Conservation (phyloP, 208 protist genomes). For the Leptomonas seymouri region DNA sequence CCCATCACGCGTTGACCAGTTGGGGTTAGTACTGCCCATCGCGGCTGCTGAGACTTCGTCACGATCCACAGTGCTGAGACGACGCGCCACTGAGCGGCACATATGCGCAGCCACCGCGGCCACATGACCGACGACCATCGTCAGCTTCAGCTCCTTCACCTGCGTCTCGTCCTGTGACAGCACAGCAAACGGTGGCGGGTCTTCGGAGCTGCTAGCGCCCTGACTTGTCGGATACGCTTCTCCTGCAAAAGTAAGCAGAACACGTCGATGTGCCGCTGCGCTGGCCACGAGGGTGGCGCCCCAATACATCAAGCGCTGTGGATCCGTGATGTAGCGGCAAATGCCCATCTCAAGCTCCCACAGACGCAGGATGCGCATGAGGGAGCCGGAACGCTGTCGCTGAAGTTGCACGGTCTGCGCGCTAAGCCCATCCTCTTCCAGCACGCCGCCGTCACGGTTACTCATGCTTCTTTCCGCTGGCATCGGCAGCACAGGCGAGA, state of each 20-base stretch:
- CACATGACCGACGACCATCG: conserved; percentile 20
- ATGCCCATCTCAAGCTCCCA: conserved; percentile 27
- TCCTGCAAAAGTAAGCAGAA: conserved; percentile 9
- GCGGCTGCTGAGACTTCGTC: background rate
- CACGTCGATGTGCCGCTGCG: conserved; percentile 11
- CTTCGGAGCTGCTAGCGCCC: too few species aligned
- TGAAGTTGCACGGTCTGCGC: conserved; percentile 9
- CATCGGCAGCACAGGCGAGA: too few species aligned
- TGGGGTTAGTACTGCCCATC: too few species aligned
- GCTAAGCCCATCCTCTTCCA: background rate
- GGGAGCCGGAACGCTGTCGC: conserved; percentile 30
- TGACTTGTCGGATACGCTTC: background rate
- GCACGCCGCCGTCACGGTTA: background rate
- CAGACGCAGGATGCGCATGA: conserved; percentile 26
- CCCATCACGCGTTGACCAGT: too few species aligned
- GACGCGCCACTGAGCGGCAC: conserved; percentile 24
- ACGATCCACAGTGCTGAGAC: conserved; percentile 3
- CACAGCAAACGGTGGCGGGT: background rate
- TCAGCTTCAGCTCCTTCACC: conserved; percentile 16
- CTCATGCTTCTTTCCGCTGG: background rate
- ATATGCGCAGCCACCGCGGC: conserved; percentile 30
- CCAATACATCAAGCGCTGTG: conserved; percentile 22
- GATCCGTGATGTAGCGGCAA: conserved; percentile 25
- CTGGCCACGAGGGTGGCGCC: conserved; percentile 16
- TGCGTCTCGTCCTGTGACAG: conserved; percentile 18